Base-by-base conservation (phyloP, 345 rosid genomes). In the Brassica incana region DNA sequence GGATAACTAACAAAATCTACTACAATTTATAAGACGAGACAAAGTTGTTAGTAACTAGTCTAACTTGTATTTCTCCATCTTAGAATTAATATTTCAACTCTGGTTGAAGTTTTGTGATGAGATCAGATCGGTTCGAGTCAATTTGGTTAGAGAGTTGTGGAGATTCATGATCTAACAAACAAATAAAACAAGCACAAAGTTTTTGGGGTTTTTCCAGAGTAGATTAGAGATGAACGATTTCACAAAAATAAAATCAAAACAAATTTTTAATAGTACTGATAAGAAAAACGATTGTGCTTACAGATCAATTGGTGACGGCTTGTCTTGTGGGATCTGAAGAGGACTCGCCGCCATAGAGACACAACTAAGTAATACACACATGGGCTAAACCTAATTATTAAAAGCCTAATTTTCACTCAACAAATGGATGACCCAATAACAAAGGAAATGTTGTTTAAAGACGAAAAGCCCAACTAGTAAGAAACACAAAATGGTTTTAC, bases 381-480 rank as follows among this genome's bases (percentile, higher is more conserved):
- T 65, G 64, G 71, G 71, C 78, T 65, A 48, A 3, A 32, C 77
- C 70, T 60, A 64, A 43, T 6, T 10, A 2, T 63, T 0, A 38
- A 3, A 61, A n/a, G 68, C 76, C 40, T n/a, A 72, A 71, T 70
- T 9, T 70, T 8, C 8, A 65, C 27, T 8, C 27, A 32, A 8
- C 62, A 20, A n/a, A 52, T 52, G 23, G 15, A 14, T 52, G 58
- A 52, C 58, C 58, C 58, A n/a, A 50, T 10, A 43, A 3, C 14
- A 43, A 43, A 43, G 5, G 50, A 2, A 43, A 43, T 43, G n/a
- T 43, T 10, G n/a, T 43, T 43, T 11, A 10, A 45, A 45, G n/a
- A 45, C 52, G 15, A 45, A 45, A 45, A 45, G 14, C 4, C 48
- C 48, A 40, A 40, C 48, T 10, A 40, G 54, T 12, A 45, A 45